Conservation (phyloP, 2,329 filamentous ascomycete genomes). For the Dothideomycetes sp. region DNA sequence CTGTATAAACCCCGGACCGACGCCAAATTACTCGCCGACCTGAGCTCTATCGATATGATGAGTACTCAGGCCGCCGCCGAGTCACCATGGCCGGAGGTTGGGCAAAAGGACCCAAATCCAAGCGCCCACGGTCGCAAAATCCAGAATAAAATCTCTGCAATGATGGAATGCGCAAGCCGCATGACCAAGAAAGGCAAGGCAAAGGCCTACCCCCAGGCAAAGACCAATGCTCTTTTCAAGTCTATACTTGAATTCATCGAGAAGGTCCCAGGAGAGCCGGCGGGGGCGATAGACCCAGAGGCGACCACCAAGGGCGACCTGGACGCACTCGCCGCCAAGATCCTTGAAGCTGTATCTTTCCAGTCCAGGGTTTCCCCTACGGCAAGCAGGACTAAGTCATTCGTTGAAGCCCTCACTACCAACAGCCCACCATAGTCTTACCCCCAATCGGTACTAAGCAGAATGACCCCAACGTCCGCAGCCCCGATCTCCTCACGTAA, state of each 20-base stretch:
- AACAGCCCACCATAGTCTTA: too few relatives aligned
- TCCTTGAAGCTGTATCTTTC: background rate
- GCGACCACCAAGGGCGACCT: constrained; percentile 1
- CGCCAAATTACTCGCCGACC: constrained; percentile 3
- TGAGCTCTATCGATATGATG: constrained; percentile 2
- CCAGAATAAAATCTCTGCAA: background rate
- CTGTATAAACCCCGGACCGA: constrained; percentile 1
- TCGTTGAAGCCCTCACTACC: too few relatives aligned
- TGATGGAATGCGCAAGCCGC: background rate
- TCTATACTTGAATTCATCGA: background rate
- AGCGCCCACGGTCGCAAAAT: constrained; percentile 2
- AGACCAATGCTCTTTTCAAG: background rate
- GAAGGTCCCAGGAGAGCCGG: background rate
- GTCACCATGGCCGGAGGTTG: background rate
- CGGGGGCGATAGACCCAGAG: background rate
- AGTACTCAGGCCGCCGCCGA: background rate
- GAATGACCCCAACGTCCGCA: background rate
- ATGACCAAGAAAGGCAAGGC: background rate
- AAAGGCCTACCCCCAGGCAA: background rate
- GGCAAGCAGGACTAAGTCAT: background rate
- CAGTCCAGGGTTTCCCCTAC: background rate
- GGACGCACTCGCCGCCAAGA: background rate
- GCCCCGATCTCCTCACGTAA: constrained; percentile 1
- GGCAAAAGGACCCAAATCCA: background rate
- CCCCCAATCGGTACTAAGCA: too few relatives aligned